Percentiles rank a stretch among this genome's conserved stretches.
Conservation (phyloP, 83 land plant genomes). For the Diphasiastrum complanatum region DNA sequence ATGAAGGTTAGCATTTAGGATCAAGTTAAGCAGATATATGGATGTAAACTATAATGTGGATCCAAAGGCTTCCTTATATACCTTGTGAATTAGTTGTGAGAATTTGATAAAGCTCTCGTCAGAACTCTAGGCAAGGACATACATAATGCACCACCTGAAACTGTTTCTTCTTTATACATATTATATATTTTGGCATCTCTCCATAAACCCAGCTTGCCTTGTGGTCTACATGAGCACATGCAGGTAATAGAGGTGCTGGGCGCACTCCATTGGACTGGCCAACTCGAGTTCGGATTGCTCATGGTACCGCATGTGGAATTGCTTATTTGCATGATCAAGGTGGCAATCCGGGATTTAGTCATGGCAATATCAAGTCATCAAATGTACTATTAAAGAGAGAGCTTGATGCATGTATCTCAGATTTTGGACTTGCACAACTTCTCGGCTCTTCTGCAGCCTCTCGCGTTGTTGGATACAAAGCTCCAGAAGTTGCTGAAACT, state of each 20-base stretch:
- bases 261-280: constrained; percentile 12
- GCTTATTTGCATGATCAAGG: constrained; percentile 5
- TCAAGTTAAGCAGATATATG: too few relatives aligned
- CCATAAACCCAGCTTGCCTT: background rate
- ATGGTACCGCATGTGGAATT: constrained; percentile 2
- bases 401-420: constrained; percentile 11
- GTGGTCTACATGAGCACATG: background rate
- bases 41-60: too few relatives aligned
- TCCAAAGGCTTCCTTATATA: too few relatives aligned
- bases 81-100: too few relatives aligned
- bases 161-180: too few relatives aligned
- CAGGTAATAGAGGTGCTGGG: constrained; percentile 11
- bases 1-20: too few relatives aligned
- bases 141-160: too few relatives aligned
- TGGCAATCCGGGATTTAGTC: background rate
- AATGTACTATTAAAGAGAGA: constrained; percentile 4
- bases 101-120: too few relatives aligned
- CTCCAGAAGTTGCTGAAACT: constrained; percentile 11
- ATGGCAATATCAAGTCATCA: constrained; percentile 14
- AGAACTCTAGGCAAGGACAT: too few relatives aligned
- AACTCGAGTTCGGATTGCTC: constrained; percentile 5
- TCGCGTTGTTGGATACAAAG: constrained; percentile 7
- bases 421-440: constrained; percentile 6
- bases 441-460: constrained; percentile 5
- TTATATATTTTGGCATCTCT: background rate